Base-by-base conservation (phyloP, 495 filamentous ascomycete genomes). In the Delitschia confertaspora region DNA sequence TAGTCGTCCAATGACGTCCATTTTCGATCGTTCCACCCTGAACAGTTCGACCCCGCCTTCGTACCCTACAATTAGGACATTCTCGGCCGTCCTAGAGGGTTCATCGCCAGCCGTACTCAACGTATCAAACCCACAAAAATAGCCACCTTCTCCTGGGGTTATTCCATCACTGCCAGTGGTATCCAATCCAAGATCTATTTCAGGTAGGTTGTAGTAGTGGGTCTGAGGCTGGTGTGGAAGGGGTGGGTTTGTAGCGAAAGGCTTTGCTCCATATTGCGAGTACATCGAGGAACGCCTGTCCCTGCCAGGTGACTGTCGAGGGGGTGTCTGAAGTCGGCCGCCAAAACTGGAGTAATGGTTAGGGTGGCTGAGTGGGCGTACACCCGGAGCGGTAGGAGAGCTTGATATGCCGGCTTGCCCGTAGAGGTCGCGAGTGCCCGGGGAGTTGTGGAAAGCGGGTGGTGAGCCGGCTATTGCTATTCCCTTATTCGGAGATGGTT, bases 221-320 rank as follows among this genome's bases (percentile, higher is more conserved):
- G 85, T 67, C 62, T 93, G 88, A 0, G 82, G 78, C 38, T 85
- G 74, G 63, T 93, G 86, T 5, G 86, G 86, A 14, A 80, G 74
- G 23, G 85, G 84, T n/a, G 78, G 78, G 40, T 79, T 70, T 13
- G 66, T 64, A 11, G 57, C 60, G 31, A 65, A 47, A 6, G 37
- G 23, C 17, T 60, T 61, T 9, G 67, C 59, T 8, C 67, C 61
- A 39, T 67, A 69, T 17, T 72, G 73, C 3, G 76, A 76, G 47
- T 77, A 75, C 71, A 79, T 74, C 14, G 75, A 79, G 41, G 73
- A 70, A 50, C 76, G 65, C 14, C 57, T 23, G 44, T 53, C 43
- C 22, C 41, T 35, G 16, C 47, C 38, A 9, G 48, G 41, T 7
- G 51, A 53, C 31, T 48, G 43, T 22, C 44, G 48, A 3, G 56